phyloP scores from a whole-genome alignment of 331 rosid genomes.

The Pyrus hybrid region DNA sequence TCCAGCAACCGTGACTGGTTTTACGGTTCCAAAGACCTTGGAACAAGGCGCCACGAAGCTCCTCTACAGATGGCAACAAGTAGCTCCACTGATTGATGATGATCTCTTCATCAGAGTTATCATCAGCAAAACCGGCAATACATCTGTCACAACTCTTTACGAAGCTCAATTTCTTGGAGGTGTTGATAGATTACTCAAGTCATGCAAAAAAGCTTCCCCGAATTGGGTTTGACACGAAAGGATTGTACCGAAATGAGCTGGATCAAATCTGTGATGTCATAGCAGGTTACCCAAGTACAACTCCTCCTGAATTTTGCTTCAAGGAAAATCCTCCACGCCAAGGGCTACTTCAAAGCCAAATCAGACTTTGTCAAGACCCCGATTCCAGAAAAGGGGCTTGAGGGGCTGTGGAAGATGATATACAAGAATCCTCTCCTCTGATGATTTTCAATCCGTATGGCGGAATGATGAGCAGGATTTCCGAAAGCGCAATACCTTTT shows the following conservation, averaged over 20 bases:
- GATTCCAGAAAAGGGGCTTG: conserved; percentile 47
- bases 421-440: conserved; percentile 40
- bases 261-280: conserved; percentile 67
- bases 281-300: conserved; percentile 36
- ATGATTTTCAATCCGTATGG: conserved; percentile 68
- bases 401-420: conserved; percentile 60
- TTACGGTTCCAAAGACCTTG: conserved; percentile 39
- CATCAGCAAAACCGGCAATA: conserved; percentile 29
- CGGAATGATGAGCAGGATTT: conserved; percentile 59
- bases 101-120: conserved; percentile 53
- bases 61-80: conserved; percentile 59
- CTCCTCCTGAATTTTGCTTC: conserved; percentile 37
- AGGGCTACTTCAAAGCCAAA: conserved; percentile 71
- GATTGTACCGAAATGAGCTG: conserved; percentile 58
- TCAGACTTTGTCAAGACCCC: conserved; percentile 64
- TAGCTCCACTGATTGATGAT: conserved; percentile 44
- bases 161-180: conserved; percentile 60
- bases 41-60: conserved; percentile 53
- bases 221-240: conserved; percentile 48
- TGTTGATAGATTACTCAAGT: conserved; percentile 31
- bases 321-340: conserved; percentile 49
- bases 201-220: conserved; percentile 48
- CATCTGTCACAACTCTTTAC: conserved; percentile 38
- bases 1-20: conserved; percentile 61
- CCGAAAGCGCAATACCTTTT: conserved; percentile 57